phyloP scores from a whole-genome alignment of 768 basidiomycete species.

The Rhodotorula diobovata region DNA sequence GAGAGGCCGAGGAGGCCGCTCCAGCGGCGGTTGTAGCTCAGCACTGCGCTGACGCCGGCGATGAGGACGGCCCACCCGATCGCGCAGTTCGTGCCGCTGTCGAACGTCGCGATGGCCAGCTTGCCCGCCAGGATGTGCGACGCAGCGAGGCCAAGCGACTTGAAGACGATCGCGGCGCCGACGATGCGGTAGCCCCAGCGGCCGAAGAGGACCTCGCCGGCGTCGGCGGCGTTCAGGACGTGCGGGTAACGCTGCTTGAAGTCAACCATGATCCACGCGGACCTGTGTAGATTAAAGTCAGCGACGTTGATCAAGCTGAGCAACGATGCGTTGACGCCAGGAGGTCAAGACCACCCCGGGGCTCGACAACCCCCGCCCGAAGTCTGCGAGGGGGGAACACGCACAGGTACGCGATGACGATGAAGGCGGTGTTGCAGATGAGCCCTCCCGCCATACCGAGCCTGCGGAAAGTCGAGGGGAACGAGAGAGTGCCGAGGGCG shows the following conservation, averaged over 20 bases:
- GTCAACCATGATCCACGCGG: conserved; percentile 1
- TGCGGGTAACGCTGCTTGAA: conserved; percentile 15
- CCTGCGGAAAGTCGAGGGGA: conserved; percentile 2
- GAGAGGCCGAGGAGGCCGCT: conserved; percentile 5
- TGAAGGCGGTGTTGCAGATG: conserved; percentile 3
- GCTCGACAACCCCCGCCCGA: too few relatives aligned
- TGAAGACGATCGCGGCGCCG: background rate
- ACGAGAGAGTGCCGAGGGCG: conserved; percentile 14
- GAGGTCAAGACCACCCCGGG: too few relatives aligned
- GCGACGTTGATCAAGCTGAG: too few relatives aligned
- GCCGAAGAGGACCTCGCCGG: conserved; percentile 12
- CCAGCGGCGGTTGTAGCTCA: conserved; percentile 13
- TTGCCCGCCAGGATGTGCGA: conserved; percentile 17
- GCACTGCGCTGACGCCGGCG: background rate
- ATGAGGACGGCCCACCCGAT: conserved; percentile 8
- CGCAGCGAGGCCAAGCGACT: conserved; percentile 10
- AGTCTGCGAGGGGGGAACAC: too few relatives aligned
- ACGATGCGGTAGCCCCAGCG: background rate
- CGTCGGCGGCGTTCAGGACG: conserved; percentile 15
- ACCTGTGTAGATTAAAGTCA: background rate
- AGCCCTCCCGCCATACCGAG: conserved; percentile 6
- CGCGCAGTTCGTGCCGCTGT: background rate
- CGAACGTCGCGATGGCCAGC: conserved; percentile 10
- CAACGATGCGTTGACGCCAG: too few relatives aligned
- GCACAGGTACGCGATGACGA: background rate